Conservation (phyloP, 306 rosid genomes). For the Malus sylvestris region DNA sequence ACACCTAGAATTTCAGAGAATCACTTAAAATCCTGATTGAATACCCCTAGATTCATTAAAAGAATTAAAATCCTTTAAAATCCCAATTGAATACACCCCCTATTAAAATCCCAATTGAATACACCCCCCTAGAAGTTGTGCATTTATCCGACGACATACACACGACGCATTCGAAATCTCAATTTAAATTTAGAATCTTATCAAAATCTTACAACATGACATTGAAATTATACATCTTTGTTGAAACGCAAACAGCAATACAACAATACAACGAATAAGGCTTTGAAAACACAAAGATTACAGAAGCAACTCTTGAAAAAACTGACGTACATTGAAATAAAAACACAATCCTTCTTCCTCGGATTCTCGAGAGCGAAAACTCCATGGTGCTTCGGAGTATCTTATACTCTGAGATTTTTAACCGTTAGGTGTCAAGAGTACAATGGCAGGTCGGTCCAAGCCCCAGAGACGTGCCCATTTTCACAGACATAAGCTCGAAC, state of each 20-base stretch:
- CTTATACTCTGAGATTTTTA: no score
- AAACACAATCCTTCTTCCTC: not conserved
- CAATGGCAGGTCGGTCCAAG: conserved; percentile 90
- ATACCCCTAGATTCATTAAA: no score
- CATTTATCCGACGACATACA: no score
- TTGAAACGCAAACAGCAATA: not conserved
- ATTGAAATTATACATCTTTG: not conserved
- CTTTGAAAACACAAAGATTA: not conserved
- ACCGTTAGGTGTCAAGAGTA: conserved; percentile 26
- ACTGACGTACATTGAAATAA: not conserved
- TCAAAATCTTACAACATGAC: not conserved
- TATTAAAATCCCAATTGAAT: no score
- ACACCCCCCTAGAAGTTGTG: no score
- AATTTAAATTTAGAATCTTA: not conserved
- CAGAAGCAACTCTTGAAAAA: not conserved
- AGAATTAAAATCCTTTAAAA: no score
- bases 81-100: no score
- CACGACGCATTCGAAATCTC: no score
- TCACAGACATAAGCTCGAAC: conserved; percentile 92
- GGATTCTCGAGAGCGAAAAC: not conserved
- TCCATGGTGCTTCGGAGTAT: no score
- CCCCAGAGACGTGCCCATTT: conserved; percentile 95
- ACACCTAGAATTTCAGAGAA: no score
- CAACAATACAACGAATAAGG: not conserved
- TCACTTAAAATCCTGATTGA: no score